Evolutionary conservation across 2,329 filamentous ascomycete genomes (phyloP).

Genomic region (Xylogone sp.): DNA sequence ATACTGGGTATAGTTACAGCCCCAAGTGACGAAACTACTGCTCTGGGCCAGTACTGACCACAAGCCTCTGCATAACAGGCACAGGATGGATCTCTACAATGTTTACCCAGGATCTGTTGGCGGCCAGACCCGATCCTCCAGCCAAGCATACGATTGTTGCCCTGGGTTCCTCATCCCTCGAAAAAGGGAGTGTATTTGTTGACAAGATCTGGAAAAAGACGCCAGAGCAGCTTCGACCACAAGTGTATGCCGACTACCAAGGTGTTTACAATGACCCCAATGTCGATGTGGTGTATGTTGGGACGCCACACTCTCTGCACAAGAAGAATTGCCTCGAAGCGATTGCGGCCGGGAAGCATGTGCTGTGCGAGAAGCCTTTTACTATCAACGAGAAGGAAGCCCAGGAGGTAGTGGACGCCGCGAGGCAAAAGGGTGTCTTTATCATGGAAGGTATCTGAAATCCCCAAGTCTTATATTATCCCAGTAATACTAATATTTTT

Average conservation of each 20-base stretch:
- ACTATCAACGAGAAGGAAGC: conserved; percentile 62
- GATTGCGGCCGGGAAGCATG: conserved; percentile 60
- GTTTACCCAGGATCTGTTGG: background rate
- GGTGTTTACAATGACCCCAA: conserved; percentile 58
- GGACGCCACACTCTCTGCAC: conserved; percentile 66
- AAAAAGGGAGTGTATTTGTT: background rate
- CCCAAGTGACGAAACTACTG: no score
- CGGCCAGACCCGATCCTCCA: background rate
- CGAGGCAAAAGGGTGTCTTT: conserved; percentile 53
- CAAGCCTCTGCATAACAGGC: no score
- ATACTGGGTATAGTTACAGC: no score
- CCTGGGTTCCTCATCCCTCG: background rate
- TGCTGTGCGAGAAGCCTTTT: conserved; percentile 67
- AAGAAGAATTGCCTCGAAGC: conserved; percentile 62
- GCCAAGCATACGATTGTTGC: background rate
- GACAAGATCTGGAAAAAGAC: background rate
- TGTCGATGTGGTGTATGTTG: conserved; percentile 64
- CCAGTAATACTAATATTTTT: no score
- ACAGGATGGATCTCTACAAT: background rate
- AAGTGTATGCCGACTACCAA: conserved; percentile 54
- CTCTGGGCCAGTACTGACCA: no score
- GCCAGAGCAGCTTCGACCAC: conserved; percentile 36
- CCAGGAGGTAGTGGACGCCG: conserved; percentile 52
- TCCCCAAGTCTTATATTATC: no score
- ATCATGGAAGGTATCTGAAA: conserved; percentile 45